Percentiles rank a stretch among this genome's conserved stretches.
Conservation (phyloP, 164 flowering plant genomes). For the Nymphaea thermarum region DNA sequence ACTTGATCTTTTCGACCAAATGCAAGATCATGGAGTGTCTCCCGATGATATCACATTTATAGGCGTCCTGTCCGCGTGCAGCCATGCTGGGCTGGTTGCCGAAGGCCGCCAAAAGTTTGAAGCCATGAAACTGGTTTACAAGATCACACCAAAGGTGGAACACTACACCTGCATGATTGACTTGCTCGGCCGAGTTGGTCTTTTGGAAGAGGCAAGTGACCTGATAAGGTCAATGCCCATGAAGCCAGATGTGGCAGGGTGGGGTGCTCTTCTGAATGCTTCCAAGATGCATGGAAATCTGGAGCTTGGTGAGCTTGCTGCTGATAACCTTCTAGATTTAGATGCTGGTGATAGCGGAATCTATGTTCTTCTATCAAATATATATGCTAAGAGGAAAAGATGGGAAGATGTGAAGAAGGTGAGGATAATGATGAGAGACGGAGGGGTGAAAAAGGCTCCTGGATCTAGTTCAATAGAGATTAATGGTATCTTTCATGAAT, state of each 20-base stretch:
- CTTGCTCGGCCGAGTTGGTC: slow-evolving; percentile 37
- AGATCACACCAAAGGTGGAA: slow-evolving; percentile 31
- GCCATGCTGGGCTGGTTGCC: slow-evolving; percentile 32
- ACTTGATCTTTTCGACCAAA: slow-evolving; percentile 24
- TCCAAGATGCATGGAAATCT: slow-evolving; percentile 35
- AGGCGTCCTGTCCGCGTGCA: slow-evolving; percentile 44
- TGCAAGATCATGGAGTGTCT: slow-evolving; percentile 14
- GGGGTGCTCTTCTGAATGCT: slow-evolving; percentile 58
- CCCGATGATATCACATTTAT: slow-evolving; percentile 45
- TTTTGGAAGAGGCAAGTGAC: slow-evolving; percentile 30
- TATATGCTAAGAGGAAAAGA: slow-evolving; percentile 25
- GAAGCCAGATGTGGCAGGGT: slow-evolving; percentile 36
- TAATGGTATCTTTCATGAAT: slow-evolving; percentile 31
- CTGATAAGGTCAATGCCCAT: slow-evolving; percentile 35
- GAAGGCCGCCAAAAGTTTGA: slow-evolving; percentile 26
- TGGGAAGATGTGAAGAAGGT: slow-evolving; percentile 45
- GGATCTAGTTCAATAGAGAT: slow-evolving; percentile 39
- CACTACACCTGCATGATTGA: slow-evolving; percentile 50
- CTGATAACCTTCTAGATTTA: slow-evolving; percentile 23
- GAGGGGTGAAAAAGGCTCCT: slow-evolving; percentile 36
- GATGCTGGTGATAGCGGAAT: slow-evolving; percentile 42
- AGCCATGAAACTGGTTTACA: slow-evolving; percentile 18
- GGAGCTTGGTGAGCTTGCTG: slow-evolving; percentile 35
- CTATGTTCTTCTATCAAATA: slow-evolving; percentile 30
- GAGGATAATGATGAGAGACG: slow-evolving; percentile 34